Evolutionary conservation across 495 filamentous ascomycete species (phyloP), one percentile per base, ranked within the genome.

Genomic region (Penicillium crystallinum): DNA sequence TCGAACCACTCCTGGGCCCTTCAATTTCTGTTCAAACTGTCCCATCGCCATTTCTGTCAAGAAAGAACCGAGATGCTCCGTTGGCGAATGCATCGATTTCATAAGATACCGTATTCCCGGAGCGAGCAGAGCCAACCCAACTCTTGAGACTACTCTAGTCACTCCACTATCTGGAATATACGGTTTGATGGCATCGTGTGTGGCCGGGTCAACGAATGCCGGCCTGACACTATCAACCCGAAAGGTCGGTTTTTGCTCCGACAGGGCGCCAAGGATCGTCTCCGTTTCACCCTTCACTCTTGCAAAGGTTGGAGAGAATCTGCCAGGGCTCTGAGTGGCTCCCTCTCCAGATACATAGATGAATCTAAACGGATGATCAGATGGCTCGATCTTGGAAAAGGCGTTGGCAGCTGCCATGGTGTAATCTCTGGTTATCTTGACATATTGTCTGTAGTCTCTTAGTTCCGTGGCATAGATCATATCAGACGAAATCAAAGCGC

Each of bases 331-430:
- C 11, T 72, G 72, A 2, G 76, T 76, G 22, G 72, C 71, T 19
- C 69, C 70, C 46, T 75, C 74, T 22, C 86, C 86, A 1, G 85
- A 88, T 39, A 90, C 78, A 60, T 84, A 84, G 57, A 89, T 71
- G 57, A 89, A 89, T 35, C 78, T 81, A 69, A 90, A 82, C 0
- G 50, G 40, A 9, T 44, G 31, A 8, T 52, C 37, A 14, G 81
- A 71, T 35, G 56, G 35, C 23, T 54, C 52, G 35, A 85, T 70
- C 5, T 63, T 65, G n/a, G 75, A 57, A 62, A 89, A 84, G 12
- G 83, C 81, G 38, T 77, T 65, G 2, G 83, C 84, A 17, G 83
- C 81, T 1, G 76, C 77, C 18, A 88, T 64, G 8, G 85, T 64
- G 53, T 81, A 88, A 59, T 78, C 75, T 46, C 82, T 72, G 0